phyloP scores from a whole-genome alignment of 192 early-diverging fungal species.

The Powellomyces hirtus region DNA sequence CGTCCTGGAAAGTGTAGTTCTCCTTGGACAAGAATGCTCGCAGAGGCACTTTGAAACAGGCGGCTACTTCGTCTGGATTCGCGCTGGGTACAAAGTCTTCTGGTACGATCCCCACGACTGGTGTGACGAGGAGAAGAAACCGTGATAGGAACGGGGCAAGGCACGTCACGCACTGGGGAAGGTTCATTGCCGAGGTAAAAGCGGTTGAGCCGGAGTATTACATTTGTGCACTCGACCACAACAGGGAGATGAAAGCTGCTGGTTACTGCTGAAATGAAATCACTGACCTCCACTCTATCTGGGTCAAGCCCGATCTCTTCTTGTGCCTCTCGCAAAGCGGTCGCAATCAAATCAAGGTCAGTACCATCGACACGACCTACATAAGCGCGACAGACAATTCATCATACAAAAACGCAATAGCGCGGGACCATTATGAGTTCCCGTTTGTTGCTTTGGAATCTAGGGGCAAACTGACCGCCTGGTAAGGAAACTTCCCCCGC shows the following conservation, averaged over 20 bases:
- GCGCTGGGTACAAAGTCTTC: conserved; percentile 8
- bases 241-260: too few species aligned
- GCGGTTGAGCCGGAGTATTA: too few species aligned
- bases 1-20: conserved; percentile 13
- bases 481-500: conserved; percentile 39
- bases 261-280: not conserved
- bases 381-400: not conserved
- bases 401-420: too few species aligned
- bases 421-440: too few species aligned
- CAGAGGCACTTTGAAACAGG: conserved; percentile 30
- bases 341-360: conserved; percentile 22
- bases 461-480: conserved; percentile 19
- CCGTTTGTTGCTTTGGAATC: not conserved
- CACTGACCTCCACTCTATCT: conserved; percentile 13
- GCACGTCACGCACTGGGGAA: conserved; percentile 12
- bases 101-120: conserved; percentile 17
- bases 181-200: too few species aligned
- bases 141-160: conserved; percentile 24
- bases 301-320: conserved; percentile 39
- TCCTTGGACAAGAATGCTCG: conserved; percentile 10
- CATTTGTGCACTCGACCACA: too few species aligned
- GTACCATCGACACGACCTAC: conserved; percentile 25
- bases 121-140: conserved; percentile 33
- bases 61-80: conserved; percentile 33
- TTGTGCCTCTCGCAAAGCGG: conserved; percentile 36